Conservation (phyloP, 2,329 filamentous ascomycete genomes). For the Neoascochyta sp. region DNA sequence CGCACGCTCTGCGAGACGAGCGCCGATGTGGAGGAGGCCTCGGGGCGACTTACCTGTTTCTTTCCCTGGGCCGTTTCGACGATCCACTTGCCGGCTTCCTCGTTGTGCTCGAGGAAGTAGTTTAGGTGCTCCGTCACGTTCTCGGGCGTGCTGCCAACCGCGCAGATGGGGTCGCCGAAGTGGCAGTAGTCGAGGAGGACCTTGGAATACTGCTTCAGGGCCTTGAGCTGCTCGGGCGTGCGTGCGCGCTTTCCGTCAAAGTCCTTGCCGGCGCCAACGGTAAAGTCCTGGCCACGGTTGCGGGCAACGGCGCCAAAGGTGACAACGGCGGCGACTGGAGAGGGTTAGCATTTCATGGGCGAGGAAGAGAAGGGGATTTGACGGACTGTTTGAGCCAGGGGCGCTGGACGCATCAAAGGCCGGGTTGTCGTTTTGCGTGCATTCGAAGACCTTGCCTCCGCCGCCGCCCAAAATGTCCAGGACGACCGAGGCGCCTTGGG, state of each 20-base stretch:
- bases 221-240: slow-evolving; percentile 13
- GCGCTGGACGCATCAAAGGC: slow-evolving; percentile 15
- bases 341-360: slow-evolving; percentile 2
- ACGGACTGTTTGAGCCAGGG: slow-evolving; percentile 21
- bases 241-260: slow-evolving; percentile 22
- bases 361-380: background rate
- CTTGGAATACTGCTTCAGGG: slow-evolving; percentile 14
- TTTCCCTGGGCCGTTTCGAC: slow-evolving; percentile 13
- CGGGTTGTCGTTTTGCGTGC: slow-evolving; percentile 18
- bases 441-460: slow-evolving; percentile 23
- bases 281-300: slow-evolving; percentile 20
- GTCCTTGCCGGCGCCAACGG: slow-evolving; percentile 18
- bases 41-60: slow-evolving; percentile 9
- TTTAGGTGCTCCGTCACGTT: slow-evolving; percentile 56
- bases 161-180: slow-evolving; percentile 60
- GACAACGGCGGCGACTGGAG: slow-evolving; percentile 22
- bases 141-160: slow-evolving; percentile 49
- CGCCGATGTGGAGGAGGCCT: slow-evolving; percentile 4
- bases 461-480: slow-evolving; percentile 30
- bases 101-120: slow-evolving; percentile 46
- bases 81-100: slow-evolving; percentile 19
- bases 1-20: slow-evolving; percentile 3
- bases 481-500: slow-evolving; percentile 23
- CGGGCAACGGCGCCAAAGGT: slow-evolving; percentile 26
- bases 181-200: slow-evolving; percentile 63